Evolutionary conservation across 371 early-diverging fungal genomes (phyloP).

Genomic region (Rhizopus microsporus): DNA sequence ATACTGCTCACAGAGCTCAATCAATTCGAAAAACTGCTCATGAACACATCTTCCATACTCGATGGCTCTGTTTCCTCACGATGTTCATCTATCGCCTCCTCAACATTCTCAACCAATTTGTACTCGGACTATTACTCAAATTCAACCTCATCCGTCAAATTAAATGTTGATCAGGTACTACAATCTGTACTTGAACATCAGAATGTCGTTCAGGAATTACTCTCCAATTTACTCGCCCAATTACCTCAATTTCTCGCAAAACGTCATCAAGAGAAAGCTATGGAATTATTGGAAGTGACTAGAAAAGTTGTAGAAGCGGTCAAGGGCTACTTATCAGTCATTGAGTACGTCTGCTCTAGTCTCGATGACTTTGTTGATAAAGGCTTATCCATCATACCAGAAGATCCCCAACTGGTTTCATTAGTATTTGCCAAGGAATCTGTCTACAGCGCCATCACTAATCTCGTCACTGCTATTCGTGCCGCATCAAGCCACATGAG

Average conservation of each 20-base stretch:
- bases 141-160: constrained; percentile 3
- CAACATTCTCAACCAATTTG: no score
- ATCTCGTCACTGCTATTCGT: constrained; percentile 47
- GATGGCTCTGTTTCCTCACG: no score
- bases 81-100: no score
- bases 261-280: constrained; percentile 24
- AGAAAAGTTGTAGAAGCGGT: constrained; percentile 46
- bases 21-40: not conserved
- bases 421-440: constrained; percentile 49
- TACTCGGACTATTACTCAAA: no score
- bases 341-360: constrained; percentile 46
- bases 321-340: constrained; percentile 38
- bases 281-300: constrained; percentile 46
- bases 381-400: constrained; percentile 34
- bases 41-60: constrained; percentile 14
- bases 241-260: constrained; percentile 29
- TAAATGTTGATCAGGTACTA: constrained; percentile 32
- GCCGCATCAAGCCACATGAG: constrained; percentile 32
- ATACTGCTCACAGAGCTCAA: not conserved
- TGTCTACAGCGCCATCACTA: constrained; percentile 50
- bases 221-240: constrained; percentile 20
- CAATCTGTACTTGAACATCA: constrained; percentile 37
- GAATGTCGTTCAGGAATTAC: constrained; percentile 29
- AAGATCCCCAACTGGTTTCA: constrained; percentile 44
- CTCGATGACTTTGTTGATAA: constrained; percentile 36